Evolutionary conservation across 2,329 filamentous ascomycete genomes (phyloP).

Genomic region (Pyrenophora graminea): DNA sequence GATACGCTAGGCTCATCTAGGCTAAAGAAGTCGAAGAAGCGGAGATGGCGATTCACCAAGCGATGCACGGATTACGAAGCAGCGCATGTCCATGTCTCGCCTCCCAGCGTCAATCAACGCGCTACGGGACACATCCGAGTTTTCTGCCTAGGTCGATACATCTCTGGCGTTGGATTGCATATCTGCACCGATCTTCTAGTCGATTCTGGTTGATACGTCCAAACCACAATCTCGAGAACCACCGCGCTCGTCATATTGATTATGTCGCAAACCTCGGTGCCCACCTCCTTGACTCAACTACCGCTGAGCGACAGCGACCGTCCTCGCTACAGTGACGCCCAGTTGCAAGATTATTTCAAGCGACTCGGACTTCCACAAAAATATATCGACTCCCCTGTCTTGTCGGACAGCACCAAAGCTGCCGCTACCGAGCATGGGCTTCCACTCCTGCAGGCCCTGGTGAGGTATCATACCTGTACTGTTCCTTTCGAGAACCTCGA

Average conservation of each 20-base stretch:
- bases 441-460: neutral
- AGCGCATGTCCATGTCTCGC: too few species aligned
- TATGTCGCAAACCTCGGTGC: neutral
- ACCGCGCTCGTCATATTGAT: neutral
- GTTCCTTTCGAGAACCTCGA: slow-evolving; percentile 15
- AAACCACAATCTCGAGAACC: neutral
- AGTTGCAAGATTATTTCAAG: neutral
- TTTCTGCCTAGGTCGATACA: neutral
- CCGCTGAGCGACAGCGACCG: neutral
- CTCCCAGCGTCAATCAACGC: too few species aligned
- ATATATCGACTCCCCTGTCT: neutral
- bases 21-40: too few species aligned
- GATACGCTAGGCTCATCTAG: too few species aligned
- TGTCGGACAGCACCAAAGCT: neutral
- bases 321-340: neutral
- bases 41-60: too few species aligned
- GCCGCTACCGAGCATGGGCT: neutral
- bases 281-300: neutral
- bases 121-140: too few species aligned
- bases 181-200: neutral
- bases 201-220: neutral
- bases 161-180: neutral
- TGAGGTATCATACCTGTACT: neutral
- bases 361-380: neutral
- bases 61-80: too few species aligned